Evolutionary conservation across 805 yeast species (phyloP).

Genomic region (Osmozyma mogii): DNA sequence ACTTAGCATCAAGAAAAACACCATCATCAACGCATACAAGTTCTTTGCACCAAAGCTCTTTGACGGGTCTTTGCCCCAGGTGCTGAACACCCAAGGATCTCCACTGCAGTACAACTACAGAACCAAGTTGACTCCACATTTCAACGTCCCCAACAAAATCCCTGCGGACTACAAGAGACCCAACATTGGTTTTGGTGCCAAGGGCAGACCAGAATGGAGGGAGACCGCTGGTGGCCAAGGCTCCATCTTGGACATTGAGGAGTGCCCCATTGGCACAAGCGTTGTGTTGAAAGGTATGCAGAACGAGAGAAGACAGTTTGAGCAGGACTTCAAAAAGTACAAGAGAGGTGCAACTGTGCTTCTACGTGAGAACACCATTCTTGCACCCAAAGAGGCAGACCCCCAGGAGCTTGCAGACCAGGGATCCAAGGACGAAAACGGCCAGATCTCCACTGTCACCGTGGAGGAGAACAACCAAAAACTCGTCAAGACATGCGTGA

Average conservation of each 20-base stretch:
- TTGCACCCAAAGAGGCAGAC: conserved; percentile 9
- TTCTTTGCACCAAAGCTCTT: conserved; percentile 58
- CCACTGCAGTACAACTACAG: conserved; percentile 75
- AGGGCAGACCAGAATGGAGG: conserved; percentile 73
- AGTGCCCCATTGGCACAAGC: conserved; percentile 81
- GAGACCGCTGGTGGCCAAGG: conserved; percentile 47
- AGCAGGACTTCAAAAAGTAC: conserved; percentile 36
- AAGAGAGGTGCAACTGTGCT: conserved; percentile 83
- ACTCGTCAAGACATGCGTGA: conserved; percentile 63
- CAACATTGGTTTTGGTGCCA: conserved; percentile 81
- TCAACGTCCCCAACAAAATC: conserved; percentile 60
- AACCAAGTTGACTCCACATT: conserved; percentile 94
- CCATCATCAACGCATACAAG: conserved; percentile 74
- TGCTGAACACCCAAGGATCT: conserved; percentile 61
- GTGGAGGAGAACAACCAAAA: conserved; percentile 18
- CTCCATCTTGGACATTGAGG: conserved; percentile 82
- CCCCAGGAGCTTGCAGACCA: conserved; percentile 1
- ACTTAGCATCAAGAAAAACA: conserved; percentile 60
- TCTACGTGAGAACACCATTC: conserved; percentile 67
- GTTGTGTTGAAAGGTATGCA: conserved; percentile 67
- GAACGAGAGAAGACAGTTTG: conserved; percentile 56
- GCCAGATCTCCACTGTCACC: conserved; percentile 23
- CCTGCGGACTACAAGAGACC: conserved; percentile 41
- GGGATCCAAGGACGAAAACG: conserved; percentile 33
- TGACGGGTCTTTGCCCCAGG: conserved; percentile 44